Conservation (phyloP, 2,329 filamentous ascomycete genomes). For the Trichoderma sp. region DNA sequence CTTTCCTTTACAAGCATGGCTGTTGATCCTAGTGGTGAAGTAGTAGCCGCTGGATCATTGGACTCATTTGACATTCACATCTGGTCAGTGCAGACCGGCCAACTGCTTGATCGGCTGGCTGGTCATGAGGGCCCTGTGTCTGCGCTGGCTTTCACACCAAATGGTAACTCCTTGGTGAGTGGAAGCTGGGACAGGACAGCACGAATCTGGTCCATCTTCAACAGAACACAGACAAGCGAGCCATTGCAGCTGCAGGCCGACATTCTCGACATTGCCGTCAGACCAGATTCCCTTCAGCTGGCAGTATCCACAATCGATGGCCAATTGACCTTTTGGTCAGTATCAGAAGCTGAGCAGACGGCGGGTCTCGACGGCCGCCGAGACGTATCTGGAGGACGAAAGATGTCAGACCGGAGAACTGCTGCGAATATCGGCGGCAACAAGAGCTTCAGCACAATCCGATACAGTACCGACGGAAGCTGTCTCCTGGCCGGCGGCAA, state of each 20-base stretch:
- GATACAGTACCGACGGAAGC: slow-evolving; percentile 87
- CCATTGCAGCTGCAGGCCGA: slow-evolving; percentile 90
- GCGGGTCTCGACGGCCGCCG: slow-evolving; percentile 84
- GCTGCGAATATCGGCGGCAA: slow-evolving; percentile 88
- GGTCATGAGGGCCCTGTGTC: slow-evolving; percentile 95
- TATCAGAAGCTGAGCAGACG: slow-evolving; percentile 83
- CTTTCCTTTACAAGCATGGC: slow-evolving; percentile 92
- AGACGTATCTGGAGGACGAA: slow-evolving; percentile 90
- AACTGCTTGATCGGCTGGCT: slow-evolving; percentile 83
- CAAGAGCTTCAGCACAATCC: slow-evolving; percentile 84
- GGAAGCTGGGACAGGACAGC: slow-evolving; percentile 97
- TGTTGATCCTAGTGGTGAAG: slow-evolving; percentile 95
- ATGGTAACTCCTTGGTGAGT: slow-evolving; percentile 79
- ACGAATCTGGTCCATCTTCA: slow-evolving; percentile 94
- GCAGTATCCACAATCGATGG: slow-evolving; percentile 92
- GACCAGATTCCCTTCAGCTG: slow-evolving; percentile 87
- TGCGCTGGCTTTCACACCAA: slow-evolving; percentile 81
- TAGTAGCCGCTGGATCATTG: slow-evolving; percentile 89
- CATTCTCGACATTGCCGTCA: slow-evolving; percentile 79
- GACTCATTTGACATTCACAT: slow-evolving; percentile 98
- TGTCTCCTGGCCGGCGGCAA: slow-evolving; percentile 89
- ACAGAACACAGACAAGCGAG: slow-evolving; percentile 89
- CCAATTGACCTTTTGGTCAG: slow-evolving; percentile 91
- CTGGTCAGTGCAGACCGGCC: slow-evolving; percentile 97
- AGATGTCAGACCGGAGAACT: slow-evolving; percentile 80